A percentile compares a stretch with the other conserved stretches of the same genome.
phyloP scores from a whole-genome alignment of 1,284 basidiomycete genomes.

The Cryptococcus deneoformans region DNA sequence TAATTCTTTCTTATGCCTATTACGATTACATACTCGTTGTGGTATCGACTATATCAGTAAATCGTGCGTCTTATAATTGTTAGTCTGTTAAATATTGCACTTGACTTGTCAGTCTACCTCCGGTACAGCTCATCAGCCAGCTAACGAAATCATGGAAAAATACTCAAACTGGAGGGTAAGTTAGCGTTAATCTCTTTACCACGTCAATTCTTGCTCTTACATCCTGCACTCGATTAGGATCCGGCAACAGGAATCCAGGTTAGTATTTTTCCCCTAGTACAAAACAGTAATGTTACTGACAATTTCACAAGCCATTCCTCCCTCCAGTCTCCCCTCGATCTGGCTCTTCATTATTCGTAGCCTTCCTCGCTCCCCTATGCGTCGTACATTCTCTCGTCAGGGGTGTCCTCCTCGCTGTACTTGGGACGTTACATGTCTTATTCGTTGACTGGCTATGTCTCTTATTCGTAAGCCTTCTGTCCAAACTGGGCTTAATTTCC shows the following conservation, averaged over 20 bases:
- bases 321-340: constrained; percentile 27
- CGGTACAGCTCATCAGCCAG: no score
- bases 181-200: not conserved
- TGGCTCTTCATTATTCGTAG: constrained; percentile 18
- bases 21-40: no score
- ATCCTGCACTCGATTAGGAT: constrained; percentile 29
- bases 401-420: constrained; percentile 18
- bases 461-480: constrained; percentile 25
- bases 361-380: constrained; percentile 15
- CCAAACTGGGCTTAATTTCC: not conserved
- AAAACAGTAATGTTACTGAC: constrained; percentile 1
- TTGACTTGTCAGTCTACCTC: no score
- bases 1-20: no score
- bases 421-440: constrained; percentile 26
- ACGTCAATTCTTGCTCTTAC: not conserved
- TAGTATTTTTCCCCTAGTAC: constrained; percentile 4
- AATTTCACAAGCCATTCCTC: constrained; percentile 26
- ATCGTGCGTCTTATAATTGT: no score
- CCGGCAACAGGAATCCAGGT: constrained; percentile 49
- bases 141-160: constrained; percentile 43
- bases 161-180: constrained; percentile 50
- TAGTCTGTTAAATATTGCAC: no score
- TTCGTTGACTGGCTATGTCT: constrained; percentile 27
- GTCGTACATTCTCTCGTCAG: constrained; percentile 17
- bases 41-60: no score